Evolutionary conservation across 768 basidiomycete genomes (phyloP), one percentile per base, ranked within the genome.

Genomic region (Boletus barrowsii): DNA sequence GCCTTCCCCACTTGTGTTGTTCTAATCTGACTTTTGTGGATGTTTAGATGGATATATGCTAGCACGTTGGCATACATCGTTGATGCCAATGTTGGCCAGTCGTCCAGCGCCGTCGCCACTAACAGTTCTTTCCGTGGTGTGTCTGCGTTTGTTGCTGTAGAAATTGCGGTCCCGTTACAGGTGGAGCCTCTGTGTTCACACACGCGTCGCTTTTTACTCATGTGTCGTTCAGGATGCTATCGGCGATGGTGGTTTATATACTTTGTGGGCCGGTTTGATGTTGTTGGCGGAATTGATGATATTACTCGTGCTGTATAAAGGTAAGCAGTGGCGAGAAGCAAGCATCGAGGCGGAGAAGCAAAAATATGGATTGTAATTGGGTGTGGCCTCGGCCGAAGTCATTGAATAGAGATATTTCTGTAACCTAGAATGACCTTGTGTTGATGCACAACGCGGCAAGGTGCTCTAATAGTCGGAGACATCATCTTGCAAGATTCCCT

Each of bases 11-110:
- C 22, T 35, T 35, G 20, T 1, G 22, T 18, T 35, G 42, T 32
- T 9, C 17, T 24, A 5, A 3, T n/a, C 30, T 61, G 18, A 53
- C 17, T 8, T n/a, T 39, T n/a, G 0, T 9, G 32, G n/a, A 6
- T 36, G n/a, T 4, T 36, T 14, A 83, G 80, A 65, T 76, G 76
- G 69, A 82, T 85, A 47, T 88, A 89, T 66, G 72, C 85, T 1
- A 84, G 83, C 42, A 86, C 88, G 0, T 73, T 97, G 32, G 86
- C 93, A 0, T 95, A 93, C 65, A 81, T 95, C 33, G 91, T 94
- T 3, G 93, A 97, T 64, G 83, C 91, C 10, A 97, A 95, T 61
- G 76, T 77, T 3, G 93, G 93, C 7, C 80, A 85, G 15, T 90
- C 90, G 0, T 87, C 90, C 0, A 83, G 83, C 2, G 91, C 89